A percentile compares a stretch with the other conserved stretches of the same genome.
phyloP scores from a whole-genome alignment of 345 rosid genomes.

The Lepidium didymum region DNA sequence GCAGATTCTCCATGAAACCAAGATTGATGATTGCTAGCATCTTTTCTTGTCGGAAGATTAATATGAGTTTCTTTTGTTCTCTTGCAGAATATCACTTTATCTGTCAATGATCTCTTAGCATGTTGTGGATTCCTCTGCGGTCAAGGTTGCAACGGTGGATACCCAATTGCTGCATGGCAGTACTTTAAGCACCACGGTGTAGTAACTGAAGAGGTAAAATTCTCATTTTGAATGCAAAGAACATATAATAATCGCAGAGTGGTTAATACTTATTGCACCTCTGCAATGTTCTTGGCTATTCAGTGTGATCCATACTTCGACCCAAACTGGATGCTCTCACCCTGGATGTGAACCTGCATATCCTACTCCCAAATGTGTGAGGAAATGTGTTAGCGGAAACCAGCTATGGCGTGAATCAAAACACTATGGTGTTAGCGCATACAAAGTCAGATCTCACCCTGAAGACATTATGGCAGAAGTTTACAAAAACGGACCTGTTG shows the following conservation, averaged over 20 bases:
- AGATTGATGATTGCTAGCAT: neutral
- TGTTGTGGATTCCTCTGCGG: conserved; percentile 97
- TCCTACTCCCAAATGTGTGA: conserved; percentile 85
- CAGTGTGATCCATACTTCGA: conserved; percentile 97
- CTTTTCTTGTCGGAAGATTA: neutral
- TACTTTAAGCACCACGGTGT: conserved; percentile 72
- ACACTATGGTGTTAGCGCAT: conserved; percentile 67
- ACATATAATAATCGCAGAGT: neutral
- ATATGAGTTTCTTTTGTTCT: neutral
- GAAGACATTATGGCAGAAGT: conserved; percentile 75
- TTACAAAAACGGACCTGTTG: conserved; percentile 84
- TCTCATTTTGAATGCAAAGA: neutral
- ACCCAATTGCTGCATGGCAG: conserved; percentile 73
- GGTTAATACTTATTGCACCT: neutral
- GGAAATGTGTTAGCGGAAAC: conserved; percentile 63
- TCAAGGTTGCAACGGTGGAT: conserved; percentile 82
- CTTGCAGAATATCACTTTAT: conserved; percentile 71
- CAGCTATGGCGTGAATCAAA: conserved; percentile 72
- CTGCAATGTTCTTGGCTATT: neutral
- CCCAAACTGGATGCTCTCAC: conserved; percentile 72
- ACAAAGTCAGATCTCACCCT: conserved; percentile 60
- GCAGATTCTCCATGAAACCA: neutral
- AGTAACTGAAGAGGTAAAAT: conserved; percentile 81
- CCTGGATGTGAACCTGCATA: conserved; percentile 93
- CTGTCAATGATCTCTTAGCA: conserved; percentile 86